A percentile compares a stretch with the other conserved stretches of the same genome.
Conservation (phyloP, 2,329 filamentous ascomycete genomes). For the Xylariales sp. region DNA sequence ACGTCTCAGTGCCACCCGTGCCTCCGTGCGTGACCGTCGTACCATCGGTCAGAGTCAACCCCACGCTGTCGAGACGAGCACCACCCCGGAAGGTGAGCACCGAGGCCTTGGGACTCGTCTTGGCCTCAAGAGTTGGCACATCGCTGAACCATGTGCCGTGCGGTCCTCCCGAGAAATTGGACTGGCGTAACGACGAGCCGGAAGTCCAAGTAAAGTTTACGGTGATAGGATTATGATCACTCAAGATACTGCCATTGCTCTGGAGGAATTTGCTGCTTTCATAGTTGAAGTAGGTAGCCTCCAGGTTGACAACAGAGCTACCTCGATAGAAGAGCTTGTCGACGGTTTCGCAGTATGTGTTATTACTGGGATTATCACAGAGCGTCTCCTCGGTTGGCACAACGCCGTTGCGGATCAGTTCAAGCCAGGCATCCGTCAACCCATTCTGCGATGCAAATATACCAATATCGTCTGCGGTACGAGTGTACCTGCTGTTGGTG, state of each 20-base stretch:
- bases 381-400: constrained; percentile 39
- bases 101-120: constrained; percentile 28
- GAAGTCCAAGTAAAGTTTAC: constrained; percentile 46
- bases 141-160: constrained; percentile 54
- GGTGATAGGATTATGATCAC: constrained; percentile 62
- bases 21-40: constrained; percentile 48
- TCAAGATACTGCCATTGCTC: constrained; percentile 49
- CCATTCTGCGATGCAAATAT: constrained; percentile 46
- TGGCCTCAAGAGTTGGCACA: constrained; percentile 33
- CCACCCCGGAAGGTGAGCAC: constrained; percentile 42
- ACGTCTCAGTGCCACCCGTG: constrained; percentile 38
- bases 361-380: constrained; percentile 55
- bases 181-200: constrained; percentile 35
- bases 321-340: constrained; percentile 63
- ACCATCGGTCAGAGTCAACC: constrained; percentile 43
- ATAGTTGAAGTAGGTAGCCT: constrained; percentile 49
- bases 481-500: constrained; percentile 61
- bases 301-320: constrained; percentile 39
- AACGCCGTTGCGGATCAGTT: constrained; percentile 44
- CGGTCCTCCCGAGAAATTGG: constrained; percentile 42
- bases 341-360: constrained; percentile 56
- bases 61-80: constrained; percentile 46
- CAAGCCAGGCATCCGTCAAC: constrained; percentile 56
- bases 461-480: constrained; percentile 45
- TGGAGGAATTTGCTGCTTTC: constrained; percentile 53